Conservation (phyloP, 2,329 filamentous ascomycete genomes). For the Exophiala calicioides region DNA sequence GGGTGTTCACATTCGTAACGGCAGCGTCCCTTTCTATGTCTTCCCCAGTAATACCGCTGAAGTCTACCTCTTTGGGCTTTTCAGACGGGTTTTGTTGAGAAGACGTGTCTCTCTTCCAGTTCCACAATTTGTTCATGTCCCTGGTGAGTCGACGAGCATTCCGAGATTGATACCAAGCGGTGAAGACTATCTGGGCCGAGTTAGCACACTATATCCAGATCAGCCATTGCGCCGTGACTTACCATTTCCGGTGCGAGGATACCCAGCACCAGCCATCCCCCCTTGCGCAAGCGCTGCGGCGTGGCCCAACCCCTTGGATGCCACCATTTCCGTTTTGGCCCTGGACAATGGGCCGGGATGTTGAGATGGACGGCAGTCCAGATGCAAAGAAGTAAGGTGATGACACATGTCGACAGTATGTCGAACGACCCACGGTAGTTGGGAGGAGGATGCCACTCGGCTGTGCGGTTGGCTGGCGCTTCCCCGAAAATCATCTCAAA, state of each 20-base stretch:
- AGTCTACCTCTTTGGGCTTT: background rate
- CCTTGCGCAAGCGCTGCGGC: conserved; percentile 21
- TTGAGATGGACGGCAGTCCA: conserved; percentile 13
- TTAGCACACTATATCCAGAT: no score
- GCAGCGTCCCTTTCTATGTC: no score
- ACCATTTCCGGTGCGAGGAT: conserved; percentile 39
- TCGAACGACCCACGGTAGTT: background rate
- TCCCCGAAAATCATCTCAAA: no score
- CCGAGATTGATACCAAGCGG: conserved; percentile 30
- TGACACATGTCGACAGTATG: background rate
- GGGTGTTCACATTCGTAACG: no score
- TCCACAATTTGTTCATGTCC: no score
- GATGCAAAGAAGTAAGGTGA: conserved; percentile 6
- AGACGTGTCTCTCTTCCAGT: no score
- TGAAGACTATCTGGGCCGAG: no score
- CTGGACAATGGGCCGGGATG: conserved; percentile 14
- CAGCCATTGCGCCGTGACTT: no score
- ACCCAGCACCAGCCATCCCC: conserved; percentile 36
- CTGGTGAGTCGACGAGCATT: conserved; percentile 13
- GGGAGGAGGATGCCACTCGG: background rate
- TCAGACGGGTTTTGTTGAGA: background rate
- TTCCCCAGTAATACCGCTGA: no score
- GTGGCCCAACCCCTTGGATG: background rate
- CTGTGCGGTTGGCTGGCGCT: no score
- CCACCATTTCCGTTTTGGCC: no score